phyloP scores from a whole-genome alignment of 441 rosid species.

The Erodium trifolium region DNA sequence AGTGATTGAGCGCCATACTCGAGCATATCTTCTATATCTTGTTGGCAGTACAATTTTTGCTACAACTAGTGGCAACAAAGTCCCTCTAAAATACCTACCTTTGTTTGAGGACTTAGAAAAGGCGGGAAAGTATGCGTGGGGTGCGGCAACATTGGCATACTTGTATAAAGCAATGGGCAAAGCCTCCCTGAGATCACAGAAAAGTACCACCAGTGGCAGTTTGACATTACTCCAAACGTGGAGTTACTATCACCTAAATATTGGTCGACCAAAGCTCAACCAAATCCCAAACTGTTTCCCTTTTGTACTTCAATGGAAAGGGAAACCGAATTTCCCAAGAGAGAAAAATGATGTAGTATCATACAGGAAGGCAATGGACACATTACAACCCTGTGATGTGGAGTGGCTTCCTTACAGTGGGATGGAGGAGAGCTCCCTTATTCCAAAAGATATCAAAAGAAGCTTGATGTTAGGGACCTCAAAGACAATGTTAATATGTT shows the following conservation, averaged over 20 bases:
- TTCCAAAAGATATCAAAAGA: conserved; percentile 57
- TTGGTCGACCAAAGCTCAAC: conserved; percentile 85
- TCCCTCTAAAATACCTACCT: conserved; percentile 96
- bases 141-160: conserved; percentile 90
- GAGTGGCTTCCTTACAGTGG: conserved; percentile 87
- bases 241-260: conserved; percentile 90
- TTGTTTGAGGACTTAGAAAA: conserved; percentile 73
- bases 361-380: conserved; percentile 78
- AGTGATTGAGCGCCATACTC: conserved; percentile 60
- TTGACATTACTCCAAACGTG: conserved; percentile 92
- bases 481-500: conserved; percentile 89
- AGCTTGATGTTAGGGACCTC: conserved; percentile 79
- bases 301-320: conserved; percentile 85
- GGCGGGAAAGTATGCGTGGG: conserved; percentile 88
- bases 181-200: conserved; percentile 88
- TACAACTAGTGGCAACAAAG: conserved; percentile 96
- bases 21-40: conserved; percentile 88
- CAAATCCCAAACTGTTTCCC: conserved; percentile 82
- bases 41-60: conserved; percentile 95
- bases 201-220: conserved; percentile 89
- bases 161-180: conserved; percentile 94
- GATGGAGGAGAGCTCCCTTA: conserved; percentile 55
- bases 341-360: conserved; percentile 85
- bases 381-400: conserved; percentile 69
- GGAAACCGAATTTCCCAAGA: conserved; percentile 93